A percentile compares a stretch with the other conserved stretches of the same genome.
phyloP scores from a whole-genome alignment of 2,329 filamentous ascomycete genomes.

The Alternaria gaisen region DNA sequence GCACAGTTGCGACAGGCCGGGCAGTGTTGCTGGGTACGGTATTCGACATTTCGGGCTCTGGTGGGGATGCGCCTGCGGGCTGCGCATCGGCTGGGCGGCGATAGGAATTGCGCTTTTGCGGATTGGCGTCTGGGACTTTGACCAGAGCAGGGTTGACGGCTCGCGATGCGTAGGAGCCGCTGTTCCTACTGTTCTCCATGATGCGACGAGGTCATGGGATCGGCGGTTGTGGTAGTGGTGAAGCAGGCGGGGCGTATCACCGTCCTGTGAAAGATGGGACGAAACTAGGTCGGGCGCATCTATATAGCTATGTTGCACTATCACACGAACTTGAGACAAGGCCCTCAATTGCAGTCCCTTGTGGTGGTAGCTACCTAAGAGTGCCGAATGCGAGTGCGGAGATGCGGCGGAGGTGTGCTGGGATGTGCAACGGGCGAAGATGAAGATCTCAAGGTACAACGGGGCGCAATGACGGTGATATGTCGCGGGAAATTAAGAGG shows the following conservation, averaged over 20 bases:
- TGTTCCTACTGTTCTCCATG: constrained; percentile 45
- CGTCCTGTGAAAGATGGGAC: constrained; percentile 22
- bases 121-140: constrained; percentile 38
- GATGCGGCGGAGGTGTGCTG: constrained; percentile 21
- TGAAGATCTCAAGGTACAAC: constrained; percentile 3
- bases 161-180: constrained; percentile 35
- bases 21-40: constrained; percentile 43
- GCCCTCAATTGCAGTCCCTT: constrained; percentile 24
- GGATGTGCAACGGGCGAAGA: constrained; percentile 14
- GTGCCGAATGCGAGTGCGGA: constrained; percentile 13
- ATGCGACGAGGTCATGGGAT: constrained; percentile 33
- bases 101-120: constrained; percentile 46
- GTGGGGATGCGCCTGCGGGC: constrained; percentile 25
- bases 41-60: constrained; percentile 26
- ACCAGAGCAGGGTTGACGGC: constrained; percentile 33
- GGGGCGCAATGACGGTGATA: constrained; percentile 14
- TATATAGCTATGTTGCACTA: constrained; percentile 25
- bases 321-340: constrained; percentile 25
- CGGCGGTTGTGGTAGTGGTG: constrained; percentile 18
- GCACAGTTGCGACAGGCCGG: constrained; percentile 29
- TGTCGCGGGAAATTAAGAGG: constrained; percentile 16
- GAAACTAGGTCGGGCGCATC: constrained; percentile 10
- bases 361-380: constrained; percentile 36
- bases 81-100: constrained; percentile 45
- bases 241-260: constrained; percentile 20